Percentiles rank a stretch among this genome's conserved stretches.
These are phyloP conservation scores for Cladophialophora carrionii DNA, from an alignment of 2,329 filamentous ascomycete species.

Conservation along the genomic window DNA sequence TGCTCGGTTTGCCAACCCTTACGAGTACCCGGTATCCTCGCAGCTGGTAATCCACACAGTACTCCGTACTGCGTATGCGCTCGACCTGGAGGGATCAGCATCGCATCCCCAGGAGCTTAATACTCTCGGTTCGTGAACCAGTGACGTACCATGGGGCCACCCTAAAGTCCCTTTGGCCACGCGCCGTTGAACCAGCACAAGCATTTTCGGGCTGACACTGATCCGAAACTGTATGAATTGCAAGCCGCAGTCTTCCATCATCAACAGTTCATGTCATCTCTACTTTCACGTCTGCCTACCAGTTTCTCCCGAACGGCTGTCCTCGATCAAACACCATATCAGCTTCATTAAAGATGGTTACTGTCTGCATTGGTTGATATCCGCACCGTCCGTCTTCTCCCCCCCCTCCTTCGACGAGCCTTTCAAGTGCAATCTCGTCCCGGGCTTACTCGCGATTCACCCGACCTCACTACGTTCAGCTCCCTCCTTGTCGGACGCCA, in stretches of 20 bases:
- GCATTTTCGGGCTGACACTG: constrained; percentile 6
- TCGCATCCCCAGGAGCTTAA: background rate
- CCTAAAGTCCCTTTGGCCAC: background rate
- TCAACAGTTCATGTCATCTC: constrained; percentile 1
- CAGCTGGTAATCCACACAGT: background rate
- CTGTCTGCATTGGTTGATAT: background rate
- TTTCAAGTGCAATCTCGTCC: background rate
- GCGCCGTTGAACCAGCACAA: background rate
- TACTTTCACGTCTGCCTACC: constrained; percentile 3
- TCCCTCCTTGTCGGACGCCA: constrained; percentile 6
- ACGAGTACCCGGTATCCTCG: background rate
- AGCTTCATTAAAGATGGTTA: background rate
- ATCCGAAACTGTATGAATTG: constrained; percentile 5
- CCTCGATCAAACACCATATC: background rate
- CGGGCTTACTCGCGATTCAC: background rate
- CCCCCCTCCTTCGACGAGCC: background rate
- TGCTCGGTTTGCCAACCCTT: background rate
- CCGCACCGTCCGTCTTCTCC: background rate
- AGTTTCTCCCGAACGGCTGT: constrained; percentile 1
- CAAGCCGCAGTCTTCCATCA: constrained; percentile 8
- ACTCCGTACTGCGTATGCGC: background rate
- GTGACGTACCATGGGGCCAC: background rate
- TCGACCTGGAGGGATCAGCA: background rate
- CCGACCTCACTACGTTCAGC: background rate
- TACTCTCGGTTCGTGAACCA: background rate